These are phyloP conservation scores for Diplocarpon mali DNA, from an alignment of 2,329 filamentous ascomycete species.

Conservation along the genomic window DNA sequence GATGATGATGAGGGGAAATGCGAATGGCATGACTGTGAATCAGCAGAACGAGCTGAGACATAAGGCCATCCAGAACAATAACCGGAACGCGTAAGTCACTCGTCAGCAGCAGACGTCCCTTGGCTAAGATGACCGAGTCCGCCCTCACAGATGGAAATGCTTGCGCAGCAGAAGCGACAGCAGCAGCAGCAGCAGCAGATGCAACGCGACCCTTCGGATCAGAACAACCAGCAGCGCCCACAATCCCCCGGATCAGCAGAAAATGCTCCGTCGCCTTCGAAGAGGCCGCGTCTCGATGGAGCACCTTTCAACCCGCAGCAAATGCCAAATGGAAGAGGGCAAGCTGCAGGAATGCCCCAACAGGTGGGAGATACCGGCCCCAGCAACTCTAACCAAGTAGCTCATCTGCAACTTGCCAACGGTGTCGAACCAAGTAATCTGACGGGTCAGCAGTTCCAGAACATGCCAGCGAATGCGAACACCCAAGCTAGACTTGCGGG, in stretches of 20 bases:
- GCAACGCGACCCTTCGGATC: conserved; percentile 80
- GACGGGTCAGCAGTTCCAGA: conserved; percentile 64
- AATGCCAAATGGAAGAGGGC: conserved; percentile 61
- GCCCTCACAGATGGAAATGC: conserved; percentile 40
- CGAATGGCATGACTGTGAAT: conserved; percentile 47
- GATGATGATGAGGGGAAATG: conserved; percentile 58
- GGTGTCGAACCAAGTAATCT: conserved; percentile 67
- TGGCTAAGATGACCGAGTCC: no score
- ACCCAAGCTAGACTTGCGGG: conserved; percentile 57
- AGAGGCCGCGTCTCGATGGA: conserved; percentile 73
- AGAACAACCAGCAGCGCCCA: conserved; percentile 61
- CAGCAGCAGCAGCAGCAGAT: conserved; percentile 70
- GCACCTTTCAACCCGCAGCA: conserved; percentile 57
- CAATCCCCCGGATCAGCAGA: conserved; percentile 75
- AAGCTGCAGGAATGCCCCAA: conserved; percentile 57
- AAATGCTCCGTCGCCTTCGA: conserved; percentile 84
- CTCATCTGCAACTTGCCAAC: conserved; percentile 53
- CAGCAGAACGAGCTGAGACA: conserved; percentile 53
- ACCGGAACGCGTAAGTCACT: conserved; percentile 53
- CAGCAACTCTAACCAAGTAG: conserved; percentile 36
- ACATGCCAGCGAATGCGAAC: conserved; percentile 36
- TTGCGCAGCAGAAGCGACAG: conserved; percentile 60
- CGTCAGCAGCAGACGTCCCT: no score
- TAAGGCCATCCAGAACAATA: conserved; percentile 68
- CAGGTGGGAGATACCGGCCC: conserved; percentile 47